Evolutionary conservation across 768 basidiomycete species (phyloP), one percentile per base, ranked within the genome.

Genomic region (Gymnopilus dilepis): DNA sequence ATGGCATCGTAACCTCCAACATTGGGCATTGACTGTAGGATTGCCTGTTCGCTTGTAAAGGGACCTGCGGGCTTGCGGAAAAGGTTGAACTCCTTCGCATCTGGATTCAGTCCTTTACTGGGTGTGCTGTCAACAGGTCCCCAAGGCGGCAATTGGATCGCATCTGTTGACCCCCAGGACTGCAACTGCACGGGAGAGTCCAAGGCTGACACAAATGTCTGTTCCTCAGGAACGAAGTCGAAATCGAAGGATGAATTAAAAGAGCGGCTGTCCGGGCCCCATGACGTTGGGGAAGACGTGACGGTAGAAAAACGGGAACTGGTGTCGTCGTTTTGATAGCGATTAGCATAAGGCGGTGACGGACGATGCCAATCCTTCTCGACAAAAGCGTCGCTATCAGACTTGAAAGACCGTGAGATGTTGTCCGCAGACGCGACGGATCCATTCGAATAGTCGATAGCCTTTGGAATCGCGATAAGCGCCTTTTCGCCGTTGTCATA

Each of bases 21-120:
- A 30, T n/a, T 60, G 47, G 37, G 61, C 24, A 30, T 26, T 12
- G 45, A 12, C 17, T 48, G 47, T 60, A 61, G 48, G 66, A 31
- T 28, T 42, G 37, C 30, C 54, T 43, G 53, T 24, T 50, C 61
- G 54, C 26, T 63, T 48, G 34, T 64, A 50, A 51, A 59, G 58
- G 56, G 64, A 50, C 71, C 58, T 31, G 69, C 47, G 26, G 72
- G 57, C 61, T 73, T 76, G 56, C 66, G 76, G 34, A 78, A 74
- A 52, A 90, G 78, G 69, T 81, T 87, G 78, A 95, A 95, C 58
- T 86, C 92, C 70, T 94, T 92, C 56, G 93, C 93, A 73, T 90
- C 90, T 1, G 93, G 93, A 73, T 95, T 95, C 61, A 95, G 82
- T 6, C 88, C 86, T 70, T 84, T 90, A 77, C 80, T 86, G 59